Evolutionary conservation across 805 yeast genomes (phyloP).

Genomic region (Groenewaldozyma salmanticensis): DNA sequence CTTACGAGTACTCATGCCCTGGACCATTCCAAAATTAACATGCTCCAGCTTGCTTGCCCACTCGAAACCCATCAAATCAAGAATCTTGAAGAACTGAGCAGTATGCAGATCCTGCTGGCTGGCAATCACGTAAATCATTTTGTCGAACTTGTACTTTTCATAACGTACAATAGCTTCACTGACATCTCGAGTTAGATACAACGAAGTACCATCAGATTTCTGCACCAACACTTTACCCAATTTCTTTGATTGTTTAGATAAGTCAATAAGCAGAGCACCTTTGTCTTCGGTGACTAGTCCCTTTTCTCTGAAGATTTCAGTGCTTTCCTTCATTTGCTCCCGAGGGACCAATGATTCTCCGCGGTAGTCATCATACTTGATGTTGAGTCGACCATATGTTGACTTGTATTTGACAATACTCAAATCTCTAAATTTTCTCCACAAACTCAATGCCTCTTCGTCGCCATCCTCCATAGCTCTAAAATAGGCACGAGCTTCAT

Average conservation of each 20-base stretch:
- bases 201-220: conserved; percentile 91
- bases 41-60: conserved; percentile 81
- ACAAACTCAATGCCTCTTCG: conserved; percentile 58
- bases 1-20: conserved; percentile 96
- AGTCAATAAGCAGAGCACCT: conserved; percentile 85
- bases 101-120: conserved; percentile 91
- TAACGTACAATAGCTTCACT: conserved; percentile 94
- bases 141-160: conserved; percentile 75
- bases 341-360: conserved; percentile 93
- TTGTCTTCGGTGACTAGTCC: conserved; percentile 73
- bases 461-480: conserved; percentile 92
- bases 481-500: conserved; percentile 80
- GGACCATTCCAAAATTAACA: conserved; percentile 94
- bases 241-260: conserved; percentile 77
- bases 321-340: conserved; percentile 58
- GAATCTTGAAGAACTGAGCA: conserved; percentile 88
- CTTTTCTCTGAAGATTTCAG: conserved; percentile 51
- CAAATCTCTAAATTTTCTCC: conserved; percentile 85
- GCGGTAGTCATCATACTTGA: conserved; percentile 76
- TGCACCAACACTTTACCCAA: conserved; percentile 87
- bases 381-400: conserved; percentile 89
- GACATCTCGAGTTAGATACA: conserved; percentile 90
- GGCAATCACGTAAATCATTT: conserved; percentile 94
- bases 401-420: conserved; percentile 77
- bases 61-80: conserved; percentile 79